These are phyloP conservation scores for Aegilops sharonensis DNA, from an alignment of 176 grass and related monocot species.

Conservation along the genomic window DNA sequence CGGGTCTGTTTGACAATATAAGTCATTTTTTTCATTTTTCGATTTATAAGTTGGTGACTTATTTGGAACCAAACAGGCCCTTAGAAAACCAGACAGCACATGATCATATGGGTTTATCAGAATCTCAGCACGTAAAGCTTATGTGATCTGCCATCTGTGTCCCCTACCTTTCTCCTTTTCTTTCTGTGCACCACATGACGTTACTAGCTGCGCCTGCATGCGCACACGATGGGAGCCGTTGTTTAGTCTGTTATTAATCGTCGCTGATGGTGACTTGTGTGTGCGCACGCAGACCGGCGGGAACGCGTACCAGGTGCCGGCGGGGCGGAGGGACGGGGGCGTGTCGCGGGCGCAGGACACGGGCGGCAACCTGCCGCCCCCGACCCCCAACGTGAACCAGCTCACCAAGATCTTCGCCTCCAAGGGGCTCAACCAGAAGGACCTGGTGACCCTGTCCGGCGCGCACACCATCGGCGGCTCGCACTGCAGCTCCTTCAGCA, in stretches of 20 bases:
- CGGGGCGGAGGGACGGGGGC: constrained; percentile 64
- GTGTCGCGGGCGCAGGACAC: constrained; percentile 56
- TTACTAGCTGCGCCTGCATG: background rate
- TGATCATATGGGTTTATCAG: constrained; percentile 12
- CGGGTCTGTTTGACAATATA: no score
- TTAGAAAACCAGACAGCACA: constrained; percentile 22
- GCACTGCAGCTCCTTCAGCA: constrained; percentile 84
- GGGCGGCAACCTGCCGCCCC: constrained; percentile 59
- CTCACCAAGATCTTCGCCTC: constrained; percentile 57
- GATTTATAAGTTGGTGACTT: no score
- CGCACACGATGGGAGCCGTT: background rate
- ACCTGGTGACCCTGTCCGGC: constrained; percentile 86
- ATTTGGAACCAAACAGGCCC: no score
- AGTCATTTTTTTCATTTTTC: no score
- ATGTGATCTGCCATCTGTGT: background rate
- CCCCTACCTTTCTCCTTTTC: background rate
- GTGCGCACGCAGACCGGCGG: constrained; percentile 54
- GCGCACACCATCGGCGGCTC: constrained; percentile 82
- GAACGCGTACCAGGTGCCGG: constrained; percentile 62
- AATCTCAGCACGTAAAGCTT: background rate
- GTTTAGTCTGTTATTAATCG: background rate
- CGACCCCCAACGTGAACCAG: constrained; percentile 43
- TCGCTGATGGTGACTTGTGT: background rate
- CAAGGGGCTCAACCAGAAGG: constrained; percentile 71
- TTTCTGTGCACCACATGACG: constrained; percentile 34